These are phyloP conservation scores for Scytalidium lignicola DNA, from an alignment of 2,329 filamentous ascomycete genomes.

Conservation along the genomic window DNA sequence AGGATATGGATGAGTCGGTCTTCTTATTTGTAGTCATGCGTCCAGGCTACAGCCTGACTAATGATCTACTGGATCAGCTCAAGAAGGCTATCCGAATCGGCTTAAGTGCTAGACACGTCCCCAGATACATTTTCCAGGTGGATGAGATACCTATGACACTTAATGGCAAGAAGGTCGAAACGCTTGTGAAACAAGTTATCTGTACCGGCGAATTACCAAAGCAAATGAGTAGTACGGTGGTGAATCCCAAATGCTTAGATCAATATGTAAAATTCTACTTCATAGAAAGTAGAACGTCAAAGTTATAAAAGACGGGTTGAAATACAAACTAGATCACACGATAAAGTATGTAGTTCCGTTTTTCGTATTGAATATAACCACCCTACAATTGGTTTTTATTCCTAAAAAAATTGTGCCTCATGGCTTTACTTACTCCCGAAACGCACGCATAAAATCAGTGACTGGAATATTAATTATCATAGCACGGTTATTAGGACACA, in stretches of 20 bases:
- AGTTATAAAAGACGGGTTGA: too few relatives aligned
- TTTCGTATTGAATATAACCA: too few relatives aligned
- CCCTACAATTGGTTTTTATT: too few relatives aligned
- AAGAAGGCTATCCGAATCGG: constrained; percentile 14
- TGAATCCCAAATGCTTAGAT: constrained; percentile 2
- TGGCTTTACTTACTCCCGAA: too few relatives aligned
- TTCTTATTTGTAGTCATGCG: constrained; percentile 21
- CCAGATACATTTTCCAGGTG: constrained; percentile 33
- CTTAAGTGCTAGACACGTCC: constrained; percentile 32
- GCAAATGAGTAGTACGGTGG: constrained; percentile 3
- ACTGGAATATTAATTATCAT: too few relatives aligned
- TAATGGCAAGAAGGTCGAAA: constrained; percentile 6
- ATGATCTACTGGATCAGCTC: constrained; percentile 24
- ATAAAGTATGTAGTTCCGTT: too few relatives aligned
- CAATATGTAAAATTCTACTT: constrained; percentile 4
- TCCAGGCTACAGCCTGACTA: constrained; percentile 4
- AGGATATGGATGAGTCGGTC: constrained; percentile 18
- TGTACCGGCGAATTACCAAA: constrained; percentile 4
- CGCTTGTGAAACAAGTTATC: constrained; percentile 6
- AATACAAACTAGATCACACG: too few relatives aligned
- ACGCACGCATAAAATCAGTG: too few relatives aligned
- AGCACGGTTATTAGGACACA: too few relatives aligned
- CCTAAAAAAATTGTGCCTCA: too few relatives aligned
- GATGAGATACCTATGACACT: constrained; percentile 29
- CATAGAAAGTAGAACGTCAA: constrained; percentile 1